phyloP scores from a whole-genome alignment of 2,329 filamentous ascomycete species.

The Nemania serpens region DNA sequence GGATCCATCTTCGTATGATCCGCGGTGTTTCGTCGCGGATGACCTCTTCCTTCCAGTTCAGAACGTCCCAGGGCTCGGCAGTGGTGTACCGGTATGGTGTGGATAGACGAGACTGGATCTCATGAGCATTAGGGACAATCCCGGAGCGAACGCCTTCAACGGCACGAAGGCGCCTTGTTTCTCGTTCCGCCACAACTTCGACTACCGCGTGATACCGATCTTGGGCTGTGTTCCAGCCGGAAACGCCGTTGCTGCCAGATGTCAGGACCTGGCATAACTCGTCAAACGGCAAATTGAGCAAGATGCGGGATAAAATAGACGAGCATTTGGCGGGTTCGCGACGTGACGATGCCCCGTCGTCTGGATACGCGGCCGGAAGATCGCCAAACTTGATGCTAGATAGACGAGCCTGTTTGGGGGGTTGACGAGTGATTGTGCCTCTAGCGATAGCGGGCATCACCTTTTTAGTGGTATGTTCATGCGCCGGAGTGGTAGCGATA shows the following conservation, averaged over 20 bases:
- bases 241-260: constrained; percentile 58
- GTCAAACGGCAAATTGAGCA: constrained; percentile 72
- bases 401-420: constrained; percentile 55
- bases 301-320: constrained; percentile 64
- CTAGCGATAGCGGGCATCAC: constrained; percentile 45
- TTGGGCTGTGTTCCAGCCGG: constrained; percentile 55
- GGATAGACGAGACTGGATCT: constrained; percentile 44
- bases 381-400: constrained; percentile 75
- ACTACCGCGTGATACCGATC: constrained; percentile 55
- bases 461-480: constrained; percentile 42
- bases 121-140: constrained; percentile 42
- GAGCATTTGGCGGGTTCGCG: constrained; percentile 46
- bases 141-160: constrained; percentile 50
- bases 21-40: constrained; percentile 47
- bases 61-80: constrained; percentile 50
- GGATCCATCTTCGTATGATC: constrained; percentile 52
- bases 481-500: constrained; percentile 37
- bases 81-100: constrained; percentile 46
- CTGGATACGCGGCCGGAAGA: constrained; percentile 48
- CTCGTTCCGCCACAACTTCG: constrained; percentile 60
- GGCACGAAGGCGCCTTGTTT: constrained; percentile 56
- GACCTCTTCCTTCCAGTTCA: constrained; percentile 57
- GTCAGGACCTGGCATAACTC: constrained; percentile 70
- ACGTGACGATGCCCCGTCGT: constrained; percentile 34
- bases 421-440: constrained; percentile 42